These are phyloP conservation scores for Cardiospermum halicacabum DNA, from an alignment of 345 rosid genomes.

Conservation along the genomic window DNA sequence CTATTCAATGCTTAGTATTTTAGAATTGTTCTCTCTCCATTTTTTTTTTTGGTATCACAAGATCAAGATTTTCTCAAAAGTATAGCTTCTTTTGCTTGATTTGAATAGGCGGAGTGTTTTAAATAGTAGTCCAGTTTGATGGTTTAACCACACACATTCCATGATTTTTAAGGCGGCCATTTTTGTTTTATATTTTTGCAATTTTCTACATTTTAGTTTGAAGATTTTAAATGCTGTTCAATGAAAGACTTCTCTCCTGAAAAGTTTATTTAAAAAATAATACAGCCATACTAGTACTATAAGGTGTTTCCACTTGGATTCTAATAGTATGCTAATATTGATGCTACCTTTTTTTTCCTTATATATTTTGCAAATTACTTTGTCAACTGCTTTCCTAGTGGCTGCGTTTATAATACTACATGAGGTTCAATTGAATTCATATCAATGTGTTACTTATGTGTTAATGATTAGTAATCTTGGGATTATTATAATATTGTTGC, in stretches of 20 bases:
- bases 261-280: background rate
- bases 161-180: slow-evolving; percentile 1
- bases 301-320: background rate
- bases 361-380: background rate
- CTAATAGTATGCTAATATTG: background rate
- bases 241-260: background rate
- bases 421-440: background rate
- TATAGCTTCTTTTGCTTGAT: background rate
- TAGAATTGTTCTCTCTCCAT: background rate
- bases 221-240: background rate
- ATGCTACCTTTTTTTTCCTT: background rate
- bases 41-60: background rate
- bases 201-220: background rate
- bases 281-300: background rate
- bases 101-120: background rate
- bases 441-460: background rate
- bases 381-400: background rate
- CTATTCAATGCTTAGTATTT: background rate
- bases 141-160: background rate
- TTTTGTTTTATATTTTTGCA: background rate
- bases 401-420: background rate
- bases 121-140: background rate
- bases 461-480: background rate
- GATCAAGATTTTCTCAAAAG: background rate
- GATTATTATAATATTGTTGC: background rate